phyloP scores from a whole-genome alignment of 2,329 filamentous ascomycete species.

The Pestalotiopsis fici region DNA sequence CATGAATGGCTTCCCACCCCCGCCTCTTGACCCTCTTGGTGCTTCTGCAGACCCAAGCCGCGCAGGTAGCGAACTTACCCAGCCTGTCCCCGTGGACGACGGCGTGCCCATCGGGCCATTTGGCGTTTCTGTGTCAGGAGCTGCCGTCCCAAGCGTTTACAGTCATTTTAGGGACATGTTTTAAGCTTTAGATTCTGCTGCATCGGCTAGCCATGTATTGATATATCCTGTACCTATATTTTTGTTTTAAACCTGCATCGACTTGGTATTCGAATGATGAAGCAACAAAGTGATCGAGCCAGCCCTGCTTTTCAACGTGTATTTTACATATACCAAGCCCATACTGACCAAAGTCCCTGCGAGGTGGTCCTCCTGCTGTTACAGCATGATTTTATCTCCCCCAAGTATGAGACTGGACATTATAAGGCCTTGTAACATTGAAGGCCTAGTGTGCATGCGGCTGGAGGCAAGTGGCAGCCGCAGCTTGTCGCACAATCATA shows the following conservation, averaged over 20 bases:
- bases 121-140: slow-evolving; percentile 11
- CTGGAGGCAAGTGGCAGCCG: no score
- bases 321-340: no score
- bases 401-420: no score
- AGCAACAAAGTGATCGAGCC: not conserved
- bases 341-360: no score
- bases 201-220: not conserved
- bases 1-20: slow-evolving; percentile 15
- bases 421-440: no score
- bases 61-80: not conserved
- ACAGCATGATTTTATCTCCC: no score
- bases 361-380: no score
- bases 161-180: slow-evolving; percentile 29
- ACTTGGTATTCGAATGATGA: not conserved
- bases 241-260: not conserved
- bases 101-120: slow-evolving; percentile 1
- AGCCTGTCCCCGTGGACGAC: slow-evolving; percentile 8
- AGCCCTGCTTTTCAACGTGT: not conserved
- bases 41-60: not conserved
- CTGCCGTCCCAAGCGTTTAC: slow-evolving; percentile 19
- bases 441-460: no score
- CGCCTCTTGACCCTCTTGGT: not conserved
- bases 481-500: no score
- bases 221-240: not conserved
- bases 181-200: slow-evolving; percentile 12